A percentile compares a stretch with the other conserved stretches of the same genome.
phyloP scores from a whole-genome alignment of 192 early-diverging fungal genomes.

The Mortierella claussenii region DNA sequence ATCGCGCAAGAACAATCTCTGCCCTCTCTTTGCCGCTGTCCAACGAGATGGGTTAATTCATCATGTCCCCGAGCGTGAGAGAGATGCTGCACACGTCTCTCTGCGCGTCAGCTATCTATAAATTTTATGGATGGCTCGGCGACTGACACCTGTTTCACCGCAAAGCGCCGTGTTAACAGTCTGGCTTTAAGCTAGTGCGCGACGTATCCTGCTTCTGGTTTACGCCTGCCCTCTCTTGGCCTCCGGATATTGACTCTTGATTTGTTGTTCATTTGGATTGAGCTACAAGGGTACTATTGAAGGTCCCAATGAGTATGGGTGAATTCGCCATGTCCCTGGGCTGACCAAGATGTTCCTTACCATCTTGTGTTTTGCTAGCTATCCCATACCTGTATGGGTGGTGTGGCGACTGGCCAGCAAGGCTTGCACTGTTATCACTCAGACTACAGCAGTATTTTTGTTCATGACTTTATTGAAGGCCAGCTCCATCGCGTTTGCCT shows the following conservation, averaged over 20 bases:
- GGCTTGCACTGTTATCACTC: conserved; percentile 7
- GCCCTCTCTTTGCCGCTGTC: conserved; percentile 8
- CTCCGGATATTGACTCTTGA: conserved; percentile 1
- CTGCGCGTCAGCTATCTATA: conserved; percentile 4
- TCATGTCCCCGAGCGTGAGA: not conserved
- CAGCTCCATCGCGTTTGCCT: no score
- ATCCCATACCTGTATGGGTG: conserved; percentile 11
- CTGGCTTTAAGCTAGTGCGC: conserved; percentile 13
- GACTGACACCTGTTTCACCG: conserved; percentile 12
- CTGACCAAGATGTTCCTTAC: conserved; percentile 8
- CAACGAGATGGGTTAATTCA: conserved; percentile 8
- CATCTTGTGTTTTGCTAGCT: conserved; percentile 13
- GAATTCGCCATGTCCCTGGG: conserved; percentile 20
- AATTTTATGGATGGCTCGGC: conserved; percentile 1
- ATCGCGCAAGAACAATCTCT: conserved; percentile 13
- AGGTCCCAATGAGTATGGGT: conserved; percentile 12
- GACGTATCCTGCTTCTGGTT: conserved; percentile 10
- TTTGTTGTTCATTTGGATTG: no score
- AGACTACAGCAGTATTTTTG: no score
- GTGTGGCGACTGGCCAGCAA: conserved; percentile 21
- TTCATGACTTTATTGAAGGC: no score
- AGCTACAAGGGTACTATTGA: no score
- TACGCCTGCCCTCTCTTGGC: conserved; percentile 23
- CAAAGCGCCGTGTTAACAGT: conserved; percentile 9
- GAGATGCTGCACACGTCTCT: not conserved